These are phyloP conservation scores for Flueggea neowawraea DNA, from an alignment of 441 rosid genomes.

Conservation along the genomic window DNA sequence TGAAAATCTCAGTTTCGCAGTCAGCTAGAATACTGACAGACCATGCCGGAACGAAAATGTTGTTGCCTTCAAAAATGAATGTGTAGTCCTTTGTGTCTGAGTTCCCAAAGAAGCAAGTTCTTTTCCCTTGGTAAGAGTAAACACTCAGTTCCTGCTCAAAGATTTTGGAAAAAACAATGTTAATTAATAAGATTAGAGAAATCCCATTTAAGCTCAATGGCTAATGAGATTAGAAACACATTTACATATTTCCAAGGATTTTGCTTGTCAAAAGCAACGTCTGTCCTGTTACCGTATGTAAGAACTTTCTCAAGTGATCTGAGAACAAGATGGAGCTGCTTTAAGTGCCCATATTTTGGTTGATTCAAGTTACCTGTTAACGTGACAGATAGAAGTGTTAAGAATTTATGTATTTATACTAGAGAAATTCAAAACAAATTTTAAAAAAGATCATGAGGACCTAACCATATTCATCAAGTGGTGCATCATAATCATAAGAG, in stretches of 20 bases:
- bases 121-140: conserved; percentile 33
- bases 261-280: conserved; percentile 5
- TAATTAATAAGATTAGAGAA: too few relatives aligned
- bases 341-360: conserved; percentile 74
- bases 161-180: too few relatives aligned
- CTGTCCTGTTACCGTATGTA: conserved; percentile 37
- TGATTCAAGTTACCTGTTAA: conserved; percentile 51
- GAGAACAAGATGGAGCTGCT: conserved; percentile 46
- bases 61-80: conserved; percentile 28
- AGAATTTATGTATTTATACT: too few relatives aligned
- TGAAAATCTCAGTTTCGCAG: conserved; percentile 41
- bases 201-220: too few relatives aligned
- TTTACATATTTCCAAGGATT: too few relatives aligned
- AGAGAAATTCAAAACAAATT: not conserved
- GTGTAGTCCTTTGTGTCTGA: conserved; percentile 28
- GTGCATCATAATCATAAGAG: conserved; percentile 71
- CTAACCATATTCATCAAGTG: conserved; percentile 69
- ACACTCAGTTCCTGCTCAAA: conserved; percentile 31
- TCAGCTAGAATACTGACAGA: conserved; percentile 51
- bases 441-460: not conserved
- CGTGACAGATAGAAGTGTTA: too few relatives aligned
- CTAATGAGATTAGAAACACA: too few relatives aligned
- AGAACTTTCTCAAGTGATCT: conserved; percentile 43
- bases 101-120: conserved; percentile 58
- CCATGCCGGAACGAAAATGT: conserved; percentile 48